Evolutionary conservation across 495 filamentous ascomycete species (phyloP).

Genomic region (Sordaria brevicollis): DNA sequence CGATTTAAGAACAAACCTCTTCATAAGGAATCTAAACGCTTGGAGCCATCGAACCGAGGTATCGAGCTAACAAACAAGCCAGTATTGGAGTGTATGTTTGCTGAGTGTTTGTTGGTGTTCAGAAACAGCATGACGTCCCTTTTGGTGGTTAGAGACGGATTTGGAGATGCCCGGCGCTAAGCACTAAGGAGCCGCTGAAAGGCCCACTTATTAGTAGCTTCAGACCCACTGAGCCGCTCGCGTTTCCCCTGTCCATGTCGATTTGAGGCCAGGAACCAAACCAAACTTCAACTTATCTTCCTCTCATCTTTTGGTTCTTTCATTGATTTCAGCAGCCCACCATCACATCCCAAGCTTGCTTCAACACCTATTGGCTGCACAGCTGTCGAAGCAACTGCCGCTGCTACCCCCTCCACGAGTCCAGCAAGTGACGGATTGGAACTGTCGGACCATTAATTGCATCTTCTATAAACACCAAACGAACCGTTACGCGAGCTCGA

Average conservation of each 20-base stretch:
- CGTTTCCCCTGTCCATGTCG: not conserved
- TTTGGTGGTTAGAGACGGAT: not conserved
- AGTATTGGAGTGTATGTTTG: too few species aligned
- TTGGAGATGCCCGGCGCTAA: not conserved
- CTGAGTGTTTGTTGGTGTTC: not conserved
- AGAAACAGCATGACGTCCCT: not conserved
- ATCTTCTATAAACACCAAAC: not conserved
- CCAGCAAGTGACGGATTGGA: not conserved
- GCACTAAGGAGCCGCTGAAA: not conserved
- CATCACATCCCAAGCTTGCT: not conserved
- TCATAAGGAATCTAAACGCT: too few species aligned
- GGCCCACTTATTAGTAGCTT: not conserved
- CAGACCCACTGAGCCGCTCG: not conserved
- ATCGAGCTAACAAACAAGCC: too few species aligned
- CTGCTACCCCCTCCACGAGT: not conserved
- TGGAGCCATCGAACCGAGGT: too few species aligned
- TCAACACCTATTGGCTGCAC: not conserved
- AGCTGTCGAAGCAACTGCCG: not conserved
- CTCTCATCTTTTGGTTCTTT: not conserved
- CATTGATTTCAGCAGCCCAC: not conserved
- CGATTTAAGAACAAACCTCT: too few species aligned
- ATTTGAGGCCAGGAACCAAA: not conserved
- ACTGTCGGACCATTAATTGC: not conserved
- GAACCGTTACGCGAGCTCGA: not conserved
- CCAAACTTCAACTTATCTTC: not conserved